phyloP scores from a whole-genome alignment of 495 filamentous ascomycete species.

The Xylaria castorea region DNA sequence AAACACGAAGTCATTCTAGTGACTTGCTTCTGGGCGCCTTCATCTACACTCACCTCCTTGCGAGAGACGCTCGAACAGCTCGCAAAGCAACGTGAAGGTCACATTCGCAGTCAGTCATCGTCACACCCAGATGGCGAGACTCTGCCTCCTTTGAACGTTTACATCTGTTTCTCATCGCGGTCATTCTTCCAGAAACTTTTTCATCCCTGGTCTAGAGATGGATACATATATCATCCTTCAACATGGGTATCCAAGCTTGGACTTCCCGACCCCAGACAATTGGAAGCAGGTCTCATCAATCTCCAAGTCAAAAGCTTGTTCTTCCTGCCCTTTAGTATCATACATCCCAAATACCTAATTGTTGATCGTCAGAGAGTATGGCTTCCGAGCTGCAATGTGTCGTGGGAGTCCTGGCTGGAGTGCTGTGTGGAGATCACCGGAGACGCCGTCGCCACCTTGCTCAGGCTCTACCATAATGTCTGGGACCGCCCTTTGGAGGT shows the following conservation, averaged over 20 bases:
- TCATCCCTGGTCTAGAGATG: conserved; percentile 63
- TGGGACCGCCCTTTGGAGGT: conserved; percentile 54
- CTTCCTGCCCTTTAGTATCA: conserved; percentile 73
- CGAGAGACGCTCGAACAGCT: conserved; percentile 56
- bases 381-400: conserved; percentile 76
- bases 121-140: conserved; percentile 21
- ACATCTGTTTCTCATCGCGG: conserved; percentile 70
- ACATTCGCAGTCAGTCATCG: conserved; percentile 30
- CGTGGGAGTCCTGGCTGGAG: conserved; percentile 79
- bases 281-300: conserved; percentile 62
- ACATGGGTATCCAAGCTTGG: conserved; percentile 64
- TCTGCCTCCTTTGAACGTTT: conserved; percentile 50
- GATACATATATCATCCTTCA: conserved; percentile 62
- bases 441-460: conserved; percentile 57
- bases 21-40: conserved; percentile 79
- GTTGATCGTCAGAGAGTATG: conserved; percentile 66
- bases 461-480: conserved; percentile 64
- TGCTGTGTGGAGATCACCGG: conserved; percentile 68
- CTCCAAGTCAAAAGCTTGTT: conserved; percentile 73
- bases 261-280: conserved; percentile 58
- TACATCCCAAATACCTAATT: conserved; percentile 79
- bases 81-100: conserved; percentile 47
- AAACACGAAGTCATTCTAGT: conserved; percentile 70
- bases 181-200: conserved; percentile 72
- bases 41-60: conserved; percentile 58